phyloP scores from a whole-genome alignment of 148 eudicot genomes.

The Camellia sinensis region DNA sequence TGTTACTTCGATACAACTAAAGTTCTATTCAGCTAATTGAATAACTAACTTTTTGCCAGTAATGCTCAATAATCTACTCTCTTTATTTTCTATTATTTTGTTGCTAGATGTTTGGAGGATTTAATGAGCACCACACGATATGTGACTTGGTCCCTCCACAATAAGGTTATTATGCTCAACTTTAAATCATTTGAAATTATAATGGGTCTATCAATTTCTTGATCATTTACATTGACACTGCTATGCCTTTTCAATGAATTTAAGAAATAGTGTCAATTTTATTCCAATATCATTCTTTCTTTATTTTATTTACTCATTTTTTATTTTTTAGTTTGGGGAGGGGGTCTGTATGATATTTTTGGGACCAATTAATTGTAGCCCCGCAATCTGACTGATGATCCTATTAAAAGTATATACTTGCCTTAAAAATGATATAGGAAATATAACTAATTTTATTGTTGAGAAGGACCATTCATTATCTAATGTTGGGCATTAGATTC shows the following conservation, averaged over 20 bases:
- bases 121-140: conserved; percentile 94
- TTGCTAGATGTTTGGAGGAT: conserved; percentile 92
- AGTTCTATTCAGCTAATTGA: background rate
- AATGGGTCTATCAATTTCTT: background rate
- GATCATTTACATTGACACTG: background rate
- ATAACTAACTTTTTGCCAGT: background rate
- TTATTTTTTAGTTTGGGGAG: background rate
- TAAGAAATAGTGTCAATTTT: background rate
- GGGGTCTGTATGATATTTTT: background rate
- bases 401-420: background rate
- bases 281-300: background rate
- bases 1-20: background rate
- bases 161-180: conserved; percentile 54
- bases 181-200: background rate
- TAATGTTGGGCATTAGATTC: background rate
- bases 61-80: background rate
- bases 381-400: background rate
- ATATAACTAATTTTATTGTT: background rate
- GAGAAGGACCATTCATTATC: background rate
- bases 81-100: conserved; percentile 7
- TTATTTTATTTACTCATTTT: background rate
- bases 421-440: background rate
- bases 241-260: background rate
- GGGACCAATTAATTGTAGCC: background rate
- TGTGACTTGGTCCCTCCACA: conserved; percentile 97